phyloP scores from a whole-genome alignment of 2,329 filamentous ascomycete genomes.

The Macrophomina tecta region DNA sequence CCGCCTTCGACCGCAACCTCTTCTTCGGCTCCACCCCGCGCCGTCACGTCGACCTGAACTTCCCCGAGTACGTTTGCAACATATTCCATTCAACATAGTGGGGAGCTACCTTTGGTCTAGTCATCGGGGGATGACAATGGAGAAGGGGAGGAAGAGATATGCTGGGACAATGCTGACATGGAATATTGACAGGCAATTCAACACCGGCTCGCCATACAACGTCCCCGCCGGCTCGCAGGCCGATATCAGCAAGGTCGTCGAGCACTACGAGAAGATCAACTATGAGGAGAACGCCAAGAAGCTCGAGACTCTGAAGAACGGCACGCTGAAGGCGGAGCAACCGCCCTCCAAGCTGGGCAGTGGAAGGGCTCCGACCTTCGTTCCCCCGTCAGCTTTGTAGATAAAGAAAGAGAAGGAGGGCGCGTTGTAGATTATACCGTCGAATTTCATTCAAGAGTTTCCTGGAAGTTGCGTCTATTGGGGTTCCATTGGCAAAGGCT shows the following conservation, averaged over 20 bases:
- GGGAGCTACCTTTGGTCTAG: too few relatives aligned
- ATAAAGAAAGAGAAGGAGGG: not conserved
- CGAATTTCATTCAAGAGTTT: constrained; percentile 16
- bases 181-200: constrained; percentile 60
- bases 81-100: too few relatives aligned
- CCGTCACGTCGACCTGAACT: constrained; percentile 61
- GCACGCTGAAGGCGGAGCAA: constrained; percentile 40
- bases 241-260: constrained; percentile 65
- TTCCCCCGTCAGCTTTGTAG: constrained; percentile 3
- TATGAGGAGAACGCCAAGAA: constrained; percentile 63
- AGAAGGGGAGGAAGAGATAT: not conserved
- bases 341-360: constrained; percentile 15
- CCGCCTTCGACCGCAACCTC: constrained; percentile 66
- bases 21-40: constrained; percentile 57
- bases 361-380: not conserved
- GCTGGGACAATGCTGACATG: constrained; percentile 27
- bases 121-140: not conserved
- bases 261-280: constrained; percentile 66
- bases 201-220: constrained; percentile 68
- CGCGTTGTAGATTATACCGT: constrained; percentile 6
- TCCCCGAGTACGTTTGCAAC: constrained; percentile 65
- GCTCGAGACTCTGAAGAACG: constrained; percentile 50
- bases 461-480: not conserved
- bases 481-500: not conserved
- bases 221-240: constrained; percentile 65